phyloP scores from a whole-genome alignment of 345 rosid genomes.

The Populus tremula region DNA sequence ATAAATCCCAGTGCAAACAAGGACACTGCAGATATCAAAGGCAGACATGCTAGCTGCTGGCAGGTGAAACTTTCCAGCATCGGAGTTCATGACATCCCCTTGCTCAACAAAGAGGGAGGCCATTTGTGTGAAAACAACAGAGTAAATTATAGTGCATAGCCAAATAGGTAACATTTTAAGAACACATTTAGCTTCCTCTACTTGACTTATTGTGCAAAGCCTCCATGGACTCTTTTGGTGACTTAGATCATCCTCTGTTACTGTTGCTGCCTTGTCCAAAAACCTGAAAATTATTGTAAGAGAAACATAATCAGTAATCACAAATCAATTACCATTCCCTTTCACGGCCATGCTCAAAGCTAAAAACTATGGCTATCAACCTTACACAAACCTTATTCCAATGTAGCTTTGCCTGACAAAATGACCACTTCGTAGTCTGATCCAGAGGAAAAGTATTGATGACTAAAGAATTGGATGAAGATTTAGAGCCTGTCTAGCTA shows the following conservation, averaged over 20 bases:
- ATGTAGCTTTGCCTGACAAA: not conserved
- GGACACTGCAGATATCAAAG: constrained; percentile 77
- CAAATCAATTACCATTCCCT: not conserved
- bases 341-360: not conserved
- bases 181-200: constrained; percentile 72
- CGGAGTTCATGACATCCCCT: constrained; percentile 67
- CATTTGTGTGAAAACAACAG: constrained; percentile 75
- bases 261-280: constrained; percentile 88
- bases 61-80: constrained; percentile 49
- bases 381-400: not conserved
- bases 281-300: constrained; percentile 25
- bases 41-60: constrained; percentile 96
- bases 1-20: constrained; percentile 64
- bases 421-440: not conserved
- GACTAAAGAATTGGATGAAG: not conserved
- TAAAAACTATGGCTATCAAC: not conserved
- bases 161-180: constrained; percentile 64
- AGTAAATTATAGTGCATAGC: constrained; percentile 70
- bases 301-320: not conserved
- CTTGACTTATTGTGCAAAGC: constrained; percentile 87
- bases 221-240: constrained; percentile 50
- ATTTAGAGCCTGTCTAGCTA: too few relatives aligned
- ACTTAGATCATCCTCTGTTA: constrained; percentile 45
- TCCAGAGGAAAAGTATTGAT: not conserved
- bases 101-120: constrained; percentile 69